These are phyloP conservation scores for Phytophthora pistaciae DNA, from an alignment of 352 stramenopile genomes.

Conservation along the genomic window DNA sequence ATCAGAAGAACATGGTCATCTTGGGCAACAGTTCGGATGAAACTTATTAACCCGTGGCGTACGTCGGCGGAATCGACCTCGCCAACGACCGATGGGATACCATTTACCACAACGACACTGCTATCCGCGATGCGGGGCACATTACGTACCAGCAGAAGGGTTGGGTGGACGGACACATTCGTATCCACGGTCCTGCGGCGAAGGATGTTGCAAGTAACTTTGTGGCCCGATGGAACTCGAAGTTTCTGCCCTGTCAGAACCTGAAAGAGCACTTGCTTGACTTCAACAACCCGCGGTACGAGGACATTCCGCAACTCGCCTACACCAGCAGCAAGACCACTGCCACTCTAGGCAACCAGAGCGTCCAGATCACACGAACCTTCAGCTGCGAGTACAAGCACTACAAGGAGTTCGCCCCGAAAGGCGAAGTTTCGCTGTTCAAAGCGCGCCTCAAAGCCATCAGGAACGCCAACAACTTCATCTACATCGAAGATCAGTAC, in stretches of 20 bases:
- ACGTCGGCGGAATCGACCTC: conserved; percentile 59
- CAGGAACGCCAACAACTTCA: conserved; percentile 51
- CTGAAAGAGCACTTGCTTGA: conserved; percentile 41
- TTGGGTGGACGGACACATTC: conserved; percentile 61
- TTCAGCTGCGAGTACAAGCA: conserved; percentile 63
- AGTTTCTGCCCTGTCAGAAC: conserved; percentile 27
- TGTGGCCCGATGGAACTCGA: conserved; percentile 55
- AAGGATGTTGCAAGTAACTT: conserved; percentile 63
- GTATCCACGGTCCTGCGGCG: conserved; percentile 49
- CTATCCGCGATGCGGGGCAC: conserved; percentile 33
- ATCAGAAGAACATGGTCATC: conserved; percentile 61
- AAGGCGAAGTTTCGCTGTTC: conserved; percentile 56
- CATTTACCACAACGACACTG: conserved; percentile 51
- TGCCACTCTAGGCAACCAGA: conserved; percentile 26
- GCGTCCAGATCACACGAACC: conserved; percentile 64
- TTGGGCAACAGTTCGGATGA: conserved; percentile 7
- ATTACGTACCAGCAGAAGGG: conserved; percentile 53
- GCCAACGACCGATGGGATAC: conserved; percentile 68
- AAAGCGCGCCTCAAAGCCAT: conserved; percentile 48
- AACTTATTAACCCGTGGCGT: conserved; percentile 40
- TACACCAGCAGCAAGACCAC: conserved; percentile 13
- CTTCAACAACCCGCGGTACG: conserved; percentile 48
- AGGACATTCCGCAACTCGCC: conserved; percentile 17
- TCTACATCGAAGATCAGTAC: conserved; percentile 37
- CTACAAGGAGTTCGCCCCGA: conserved; percentile 60